Evolutionary conservation across 108 stramenopile genomes (phyloP).

Genomic region (Nitzschia sp.): DNA sequence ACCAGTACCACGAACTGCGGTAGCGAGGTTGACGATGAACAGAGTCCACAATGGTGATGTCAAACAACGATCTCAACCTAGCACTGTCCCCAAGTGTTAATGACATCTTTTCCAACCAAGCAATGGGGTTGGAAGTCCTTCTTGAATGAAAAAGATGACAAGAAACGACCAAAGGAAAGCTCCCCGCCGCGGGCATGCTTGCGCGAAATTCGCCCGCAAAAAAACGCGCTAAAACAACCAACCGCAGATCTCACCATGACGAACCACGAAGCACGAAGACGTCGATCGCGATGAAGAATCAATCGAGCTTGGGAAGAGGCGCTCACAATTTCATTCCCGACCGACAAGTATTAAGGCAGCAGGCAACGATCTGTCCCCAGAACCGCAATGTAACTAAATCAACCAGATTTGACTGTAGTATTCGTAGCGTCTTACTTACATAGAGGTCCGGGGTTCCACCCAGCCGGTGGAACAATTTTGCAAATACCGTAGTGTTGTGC

Average conservation of each 20-base stretch:
- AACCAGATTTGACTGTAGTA: neutral
- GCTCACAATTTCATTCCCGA: neutral
- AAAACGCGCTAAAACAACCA: neutral
- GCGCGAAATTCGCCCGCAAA: neutral
- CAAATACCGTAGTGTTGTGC: conserved; percentile 94
- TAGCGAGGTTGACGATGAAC: neutral
- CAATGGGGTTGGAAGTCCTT: too few species aligned
- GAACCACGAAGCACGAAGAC: neutral
- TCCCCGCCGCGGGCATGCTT: neutral
- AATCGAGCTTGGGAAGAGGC: neutral
- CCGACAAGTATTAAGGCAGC: too few species aligned
- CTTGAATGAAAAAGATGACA: too few species aligned
- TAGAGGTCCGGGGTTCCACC: conserved; percentile 68
- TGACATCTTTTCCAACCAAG: too few species aligned
- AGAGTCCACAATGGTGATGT: too few species aligned
- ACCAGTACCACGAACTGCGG: neutral
- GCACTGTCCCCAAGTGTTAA: too few species aligned
- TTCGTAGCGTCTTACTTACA: conserved; percentile 12
- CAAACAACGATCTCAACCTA: too few species aligned
- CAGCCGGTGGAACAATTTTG: conserved; percentile 96
- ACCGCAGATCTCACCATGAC: neutral
- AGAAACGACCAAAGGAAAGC: too few species aligned
- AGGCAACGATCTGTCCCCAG: too few species aligned
- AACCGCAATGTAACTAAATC: neutral
- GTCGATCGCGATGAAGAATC: neutral